Base-by-base conservation (phyloP, 2,329 filamentous ascomycete genomes). In the Neonectria magnoliae region DNA sequence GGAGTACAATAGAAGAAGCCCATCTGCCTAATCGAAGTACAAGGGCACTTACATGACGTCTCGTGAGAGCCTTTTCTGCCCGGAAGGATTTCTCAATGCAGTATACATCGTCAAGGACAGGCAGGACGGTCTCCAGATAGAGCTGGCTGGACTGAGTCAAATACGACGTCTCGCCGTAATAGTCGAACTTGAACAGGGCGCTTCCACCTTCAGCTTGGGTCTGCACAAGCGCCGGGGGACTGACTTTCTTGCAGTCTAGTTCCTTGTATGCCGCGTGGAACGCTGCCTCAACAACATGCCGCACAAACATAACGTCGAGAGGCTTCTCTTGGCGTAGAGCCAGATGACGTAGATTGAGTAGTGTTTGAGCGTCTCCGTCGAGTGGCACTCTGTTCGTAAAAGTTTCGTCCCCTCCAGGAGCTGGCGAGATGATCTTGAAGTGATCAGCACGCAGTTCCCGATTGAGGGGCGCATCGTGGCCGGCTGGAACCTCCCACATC, bases 51-150 rank as follows among this genome's bases (percentile, higher is more conserved):
- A 14, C 13, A 14, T 36, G 13, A 76, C 95, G 92, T 68, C 95
- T 91, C 54, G 95, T 98, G 63, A 98, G 85, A 8, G 91, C 94
- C 83, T 97, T 97, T 82, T 98, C 95, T 14, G 95, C 95, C 66
- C 95, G 94, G 90, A 98, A 98, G 1, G 94, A 98, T 79, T 97
- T 97, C 81, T 97, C 94, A 74, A 98, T 94, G 79, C 94, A 98
- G 87, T 96, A 98, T 55, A 97, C 93, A 77, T 97, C 93, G 73
- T 95, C 95, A 74, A 98, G 86, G 57, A 91, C 93, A n/a, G 94
- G 93, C 29, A 98, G 84, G 70, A 91, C 93, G 27, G 95, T 98
- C 84, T 98, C 95, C 65, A 98, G 91, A 81, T 98, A 98, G 55
- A 98, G 88, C 81, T 98, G 95, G 27, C 93, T 97, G 3, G 94